Evolutionary conservation across 768 basidiomycete species (phyloP).

Genomic region (Gyrodon lividus): DNA sequence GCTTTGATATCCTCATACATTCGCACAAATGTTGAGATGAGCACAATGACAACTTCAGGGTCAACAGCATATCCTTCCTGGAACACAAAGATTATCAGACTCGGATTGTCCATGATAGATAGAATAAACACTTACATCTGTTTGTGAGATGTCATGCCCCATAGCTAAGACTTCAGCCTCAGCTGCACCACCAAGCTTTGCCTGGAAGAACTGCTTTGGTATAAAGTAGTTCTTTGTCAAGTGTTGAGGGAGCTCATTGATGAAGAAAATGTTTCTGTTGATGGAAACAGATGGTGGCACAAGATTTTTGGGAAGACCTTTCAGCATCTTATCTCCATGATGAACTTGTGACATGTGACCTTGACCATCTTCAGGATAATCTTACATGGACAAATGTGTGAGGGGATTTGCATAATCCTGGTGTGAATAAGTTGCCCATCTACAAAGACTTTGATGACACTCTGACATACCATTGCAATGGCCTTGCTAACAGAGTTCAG

Average conservation of each 20-base stretch:
- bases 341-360: conserved; percentile 22
- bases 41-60: background rate
- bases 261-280: conserved; percentile 16
- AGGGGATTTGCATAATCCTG: conserved; percentile 27
- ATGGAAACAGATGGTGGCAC: conserved; percentile 23
- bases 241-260: conserved; percentile 16
- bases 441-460: too few relatives aligned
- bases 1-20: conserved; percentile 5
- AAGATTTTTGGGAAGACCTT: conserved; percentile 22
- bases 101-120: background rate
- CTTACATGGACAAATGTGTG: conserved; percentile 1
- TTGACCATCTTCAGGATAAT: too few relatives aligned
- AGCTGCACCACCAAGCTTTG: background rate
- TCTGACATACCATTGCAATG: conserved; percentile 12
- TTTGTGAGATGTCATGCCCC: background rate
- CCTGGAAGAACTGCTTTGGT: too few relatives aligned
- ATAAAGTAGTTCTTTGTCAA: background rate
- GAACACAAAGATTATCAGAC: background rate
- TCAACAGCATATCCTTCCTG: conserved; percentile 5
- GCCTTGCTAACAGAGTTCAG: conserved; percentile 13
- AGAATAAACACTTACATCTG: background rate
- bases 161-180: conserved; percentile 1
- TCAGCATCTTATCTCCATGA: conserved; percentile 26
- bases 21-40: background rate
- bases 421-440: background rate